A percentile compares a stretch with the other conserved stretches of the same genome.
phyloP scores from a whole-genome alignment of 2,329 filamentous ascomycete species.

The Apiospora saccharicola region DNA sequence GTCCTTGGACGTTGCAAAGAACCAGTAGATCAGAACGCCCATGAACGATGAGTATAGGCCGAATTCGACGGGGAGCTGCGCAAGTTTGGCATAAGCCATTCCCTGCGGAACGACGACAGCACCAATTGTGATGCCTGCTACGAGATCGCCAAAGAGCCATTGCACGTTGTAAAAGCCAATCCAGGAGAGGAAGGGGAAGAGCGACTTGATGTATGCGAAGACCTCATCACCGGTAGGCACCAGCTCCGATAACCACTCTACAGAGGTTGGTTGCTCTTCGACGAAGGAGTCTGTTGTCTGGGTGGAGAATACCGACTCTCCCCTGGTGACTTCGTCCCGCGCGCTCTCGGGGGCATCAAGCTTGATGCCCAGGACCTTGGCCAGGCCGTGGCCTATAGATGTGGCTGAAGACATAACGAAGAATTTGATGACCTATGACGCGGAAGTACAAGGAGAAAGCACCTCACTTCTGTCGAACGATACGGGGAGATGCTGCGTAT shows the following conservation, averaged over 20 bases:
- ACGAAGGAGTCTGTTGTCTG: constrained; percentile 80
- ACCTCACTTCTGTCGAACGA: background rate
- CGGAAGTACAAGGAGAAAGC: background rate
- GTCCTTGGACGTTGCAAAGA: constrained; percentile 97
- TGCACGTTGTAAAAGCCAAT: constrained; percentile 86
- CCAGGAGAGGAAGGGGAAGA: constrained; percentile 94
- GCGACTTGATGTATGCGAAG: constrained; percentile 67
- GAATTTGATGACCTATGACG: background rate
- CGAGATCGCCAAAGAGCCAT: constrained; percentile 88
- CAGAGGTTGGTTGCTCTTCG: constrained; percentile 78
- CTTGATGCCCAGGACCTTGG: constrained; percentile 84
- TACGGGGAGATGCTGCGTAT: background rate
- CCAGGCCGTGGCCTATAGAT: constrained; percentile 75
- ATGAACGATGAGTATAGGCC: constrained; percentile 96
- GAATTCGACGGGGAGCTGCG: constrained; percentile 80
- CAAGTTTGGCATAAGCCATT: constrained; percentile 92
- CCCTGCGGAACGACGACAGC: constrained; percentile 88
- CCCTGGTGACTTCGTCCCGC: constrained; percentile 71
- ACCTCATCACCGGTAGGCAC: constrained; percentile 65
- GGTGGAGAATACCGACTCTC: constrained; percentile 81
- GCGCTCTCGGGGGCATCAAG: constrained; percentile 70
- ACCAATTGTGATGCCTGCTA: constrained; percentile 72
- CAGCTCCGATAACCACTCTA: constrained; percentile 74
- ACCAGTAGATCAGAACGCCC: constrained; percentile 94
- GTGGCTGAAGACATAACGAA: constrained; percentile 50